Evolutionary conservation across 176 grass and related monocot species (phyloP).

Genomic region (Carex pumila): DNA sequence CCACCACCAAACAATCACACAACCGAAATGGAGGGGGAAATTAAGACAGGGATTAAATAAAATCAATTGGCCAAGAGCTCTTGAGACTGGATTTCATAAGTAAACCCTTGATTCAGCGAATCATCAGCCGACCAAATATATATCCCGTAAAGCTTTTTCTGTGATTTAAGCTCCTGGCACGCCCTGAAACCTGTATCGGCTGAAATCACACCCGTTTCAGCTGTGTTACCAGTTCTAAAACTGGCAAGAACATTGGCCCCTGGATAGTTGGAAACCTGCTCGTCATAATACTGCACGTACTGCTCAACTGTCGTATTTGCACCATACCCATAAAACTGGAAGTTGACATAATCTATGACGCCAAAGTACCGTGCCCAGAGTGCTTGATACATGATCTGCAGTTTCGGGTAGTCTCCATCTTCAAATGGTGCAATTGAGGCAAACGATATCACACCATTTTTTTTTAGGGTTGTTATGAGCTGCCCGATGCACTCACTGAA

Average conservation of each 20-base stretch:
- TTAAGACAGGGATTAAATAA: too few relatives aligned
- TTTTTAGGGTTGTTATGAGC: conserved; percentile 49
- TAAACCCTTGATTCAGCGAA: conserved; percentile 44
- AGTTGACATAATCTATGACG: conserved; percentile 75
- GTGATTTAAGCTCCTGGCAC: conserved; percentile 38
- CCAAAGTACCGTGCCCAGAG: conserved; percentile 33
- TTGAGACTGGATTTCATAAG: conserved; percentile 57
- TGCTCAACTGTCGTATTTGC: conserved; percentile 33
- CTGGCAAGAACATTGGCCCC: conserved; percentile 61
- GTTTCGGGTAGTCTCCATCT: neutral
- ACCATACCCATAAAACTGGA: conserved; percentile 77
- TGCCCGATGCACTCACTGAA: conserved; percentile 65
- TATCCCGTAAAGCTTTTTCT: conserved; percentile 58
- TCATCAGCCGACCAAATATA: conserved; percentile 74
- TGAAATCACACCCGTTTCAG: conserved; percentile 25
- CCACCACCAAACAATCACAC: neutral
- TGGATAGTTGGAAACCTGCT: conserved; percentile 48
- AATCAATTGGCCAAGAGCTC: conserved; percentile 31
- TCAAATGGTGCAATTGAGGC: conserved; percentile 64
- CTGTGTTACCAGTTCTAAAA: conserved; percentile 45
- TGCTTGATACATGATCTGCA: conserved; percentile 59
- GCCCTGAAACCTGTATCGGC: conserved; percentile 35
- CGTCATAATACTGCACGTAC: conserved; percentile 42
- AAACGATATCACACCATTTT: conserved; percentile 48
- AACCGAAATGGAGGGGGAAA: neutral